Evolutionary conservation across 2,329 filamentous ascomycete genomes (phyloP).

Genomic region (Exophiala mesophila): DNA sequence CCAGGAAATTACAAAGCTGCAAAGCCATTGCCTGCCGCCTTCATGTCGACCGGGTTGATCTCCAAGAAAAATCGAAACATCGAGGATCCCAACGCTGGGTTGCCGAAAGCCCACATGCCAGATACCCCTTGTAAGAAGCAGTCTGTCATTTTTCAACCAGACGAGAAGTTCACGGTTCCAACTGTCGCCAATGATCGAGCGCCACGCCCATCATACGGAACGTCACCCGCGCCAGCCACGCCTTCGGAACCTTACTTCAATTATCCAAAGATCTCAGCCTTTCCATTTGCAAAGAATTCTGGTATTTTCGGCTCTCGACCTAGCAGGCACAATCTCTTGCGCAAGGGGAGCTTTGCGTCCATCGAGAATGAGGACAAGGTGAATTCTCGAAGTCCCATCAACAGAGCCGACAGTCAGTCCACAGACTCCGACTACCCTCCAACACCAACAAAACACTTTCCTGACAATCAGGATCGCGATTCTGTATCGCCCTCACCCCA

Average conservation of each 20-base stretch:
- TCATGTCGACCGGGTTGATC: slow-evolving; percentile 89
- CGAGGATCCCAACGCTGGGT: slow-evolving; percentile 57
- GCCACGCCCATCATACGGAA: slow-evolving; percentile 68
- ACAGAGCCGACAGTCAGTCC: slow-evolving; percentile 52
- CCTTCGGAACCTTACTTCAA: slow-evolving; percentile 66
- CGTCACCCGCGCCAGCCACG: slow-evolving; percentile 76
- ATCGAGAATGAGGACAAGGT: slow-evolving; percentile 71
- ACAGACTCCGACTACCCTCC: slow-evolving; percentile 75
- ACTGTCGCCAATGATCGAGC: slow-evolving; percentile 59
- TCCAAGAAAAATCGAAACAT: slow-evolving; percentile 88
- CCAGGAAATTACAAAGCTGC: slow-evolving; percentile 71
- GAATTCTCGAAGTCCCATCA: slow-evolving; percentile 53
- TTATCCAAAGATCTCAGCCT: slow-evolving; percentile 56
- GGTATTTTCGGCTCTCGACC: slow-evolving; percentile 58
- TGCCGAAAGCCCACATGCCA: slow-evolving; percentile 67
- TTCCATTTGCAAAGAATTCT: slow-evolving; percentile 61
- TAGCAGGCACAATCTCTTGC: slow-evolving; percentile 45
- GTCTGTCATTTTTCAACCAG: slow-evolving; percentile 62
- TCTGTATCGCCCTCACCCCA: slow-evolving; percentile 27
- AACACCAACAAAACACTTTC: slow-evolving; percentile 73
- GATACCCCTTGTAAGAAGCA: slow-evolving; percentile 96
- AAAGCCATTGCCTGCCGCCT: slow-evolving; percentile 74
- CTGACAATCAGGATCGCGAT: slow-evolving; percentile 11
- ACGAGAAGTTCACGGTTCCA: slow-evolving; percentile 50
- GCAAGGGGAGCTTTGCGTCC: slow-evolving; percentile 70